phyloP scores from a whole-genome alignment of 768 basidiomycete genomes.

The Ramaria sp. region DNA sequence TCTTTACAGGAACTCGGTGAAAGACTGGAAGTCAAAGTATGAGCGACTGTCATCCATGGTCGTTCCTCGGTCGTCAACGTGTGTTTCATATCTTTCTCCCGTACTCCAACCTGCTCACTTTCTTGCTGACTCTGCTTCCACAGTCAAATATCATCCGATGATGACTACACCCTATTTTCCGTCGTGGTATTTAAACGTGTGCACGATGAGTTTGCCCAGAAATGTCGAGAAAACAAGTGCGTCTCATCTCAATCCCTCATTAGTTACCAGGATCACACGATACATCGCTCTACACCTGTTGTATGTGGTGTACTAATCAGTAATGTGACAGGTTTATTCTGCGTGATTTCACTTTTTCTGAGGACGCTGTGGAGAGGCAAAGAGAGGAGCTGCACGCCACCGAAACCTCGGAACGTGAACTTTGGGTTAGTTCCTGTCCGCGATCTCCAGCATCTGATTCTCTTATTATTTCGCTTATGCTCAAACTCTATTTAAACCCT shows the following conservation, averaged over 20 bases:
- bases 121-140: not conserved
- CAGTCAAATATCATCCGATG: conserved; percentile 72
- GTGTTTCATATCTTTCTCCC: conserved; percentile 19
- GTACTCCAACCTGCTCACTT: not conserved
- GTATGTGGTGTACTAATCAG: conserved; percentile 2
- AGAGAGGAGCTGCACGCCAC: conserved; percentile 71
- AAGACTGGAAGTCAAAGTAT: conserved; percentile 86
- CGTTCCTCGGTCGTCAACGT: conserved; percentile 87
- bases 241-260: conserved; percentile 14
- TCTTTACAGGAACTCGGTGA: conserved; percentile 51
- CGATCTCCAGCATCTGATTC: not conserved
- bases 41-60: conserved; percentile 84
- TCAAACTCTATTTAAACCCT: not conserved
- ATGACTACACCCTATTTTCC: conserved; percentile 77
- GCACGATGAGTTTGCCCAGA: conserved; percentile 88
- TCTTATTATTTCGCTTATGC: not conserved
- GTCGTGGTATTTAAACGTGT: conserved; percentile 86
- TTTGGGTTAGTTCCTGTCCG: conserved; percentile 60
- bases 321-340: conserved; percentile 62
- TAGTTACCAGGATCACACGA: not conserved
- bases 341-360: conserved; percentile 88
- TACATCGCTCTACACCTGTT: not conserved
- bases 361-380: conserved; percentile 71
- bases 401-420: conserved; percentile 83
- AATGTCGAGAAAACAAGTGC: conserved; percentile 91